Conservation (phyloP, 1,284 basidiomycete species). For the Ustilago loliicola region DNA sequence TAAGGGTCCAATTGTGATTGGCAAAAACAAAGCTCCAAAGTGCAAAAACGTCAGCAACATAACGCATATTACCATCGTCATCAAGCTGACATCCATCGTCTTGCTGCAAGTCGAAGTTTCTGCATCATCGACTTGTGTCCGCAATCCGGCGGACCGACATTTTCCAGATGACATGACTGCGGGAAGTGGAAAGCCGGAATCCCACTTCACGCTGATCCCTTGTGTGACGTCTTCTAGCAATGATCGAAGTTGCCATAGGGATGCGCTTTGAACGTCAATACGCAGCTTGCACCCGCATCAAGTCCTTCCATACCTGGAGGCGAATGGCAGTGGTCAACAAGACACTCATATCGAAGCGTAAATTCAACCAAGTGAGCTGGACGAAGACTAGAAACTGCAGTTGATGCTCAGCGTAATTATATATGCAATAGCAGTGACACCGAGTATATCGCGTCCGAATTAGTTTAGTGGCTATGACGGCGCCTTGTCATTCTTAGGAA, state of each 20-base stretch:
- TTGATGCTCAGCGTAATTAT: background rate
- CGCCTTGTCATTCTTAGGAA: slow-evolving; percentile 52
- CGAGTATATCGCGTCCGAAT: slow-evolving; percentile 42
- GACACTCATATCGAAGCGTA: too few species aligned
- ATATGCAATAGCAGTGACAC: background rate
- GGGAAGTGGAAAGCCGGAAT: background rate
- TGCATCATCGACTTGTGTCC: background rate
- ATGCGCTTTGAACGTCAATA: background rate
- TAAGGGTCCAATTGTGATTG: slow-evolving; percentile 4
- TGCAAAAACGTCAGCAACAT: background rate
- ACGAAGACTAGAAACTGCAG: too few species aligned
- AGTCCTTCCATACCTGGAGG: too few species aligned
- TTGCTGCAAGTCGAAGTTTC: too few species aligned
- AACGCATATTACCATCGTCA: slow-evolving; percentile 5
- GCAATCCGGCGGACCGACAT: background rate
- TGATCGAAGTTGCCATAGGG: background rate
- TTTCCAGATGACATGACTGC: background rate
- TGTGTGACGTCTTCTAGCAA: background rate
- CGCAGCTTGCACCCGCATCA: background rate
- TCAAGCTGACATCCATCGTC: slow-evolving; percentile 3
- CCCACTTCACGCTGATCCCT: background rate
- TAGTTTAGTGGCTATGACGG: slow-evolving; percentile 65
- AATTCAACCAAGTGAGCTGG: too few species aligned
- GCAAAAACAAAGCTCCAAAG: background rate
- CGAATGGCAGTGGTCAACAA: too few species aligned